Base-by-base conservation (phyloP, 257 asterid genomes). In the Penstemon newberryi region DNA sequence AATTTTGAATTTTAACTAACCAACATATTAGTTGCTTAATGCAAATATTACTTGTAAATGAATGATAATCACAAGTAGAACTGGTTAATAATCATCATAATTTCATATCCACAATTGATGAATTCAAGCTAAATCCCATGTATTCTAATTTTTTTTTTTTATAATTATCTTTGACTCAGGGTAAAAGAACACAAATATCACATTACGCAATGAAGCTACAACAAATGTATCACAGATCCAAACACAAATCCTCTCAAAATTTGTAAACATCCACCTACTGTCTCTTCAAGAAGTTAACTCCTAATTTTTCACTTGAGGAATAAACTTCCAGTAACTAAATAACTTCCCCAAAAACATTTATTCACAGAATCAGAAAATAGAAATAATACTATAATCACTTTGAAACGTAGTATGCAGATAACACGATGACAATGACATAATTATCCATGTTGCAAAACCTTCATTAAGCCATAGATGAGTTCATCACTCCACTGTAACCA, bases 401-500 rank as follows among this genome's bases (percentile, higher is more conserved):
- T 4, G 54, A 45, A 52, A 3, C 12, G 8, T 10, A 41, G 40
- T 19, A 40, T 25, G 6, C 49, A 33, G 60, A 50, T 6, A 25
- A 60, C 12, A 46, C 4, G 38, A 52, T 18, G 25, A 43, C 68
- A 38, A 44, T 11, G 5, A 42, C 43, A 9, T 7, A 19, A 51
- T 45, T 75, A 76, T 84, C 84, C 84, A 82, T 44, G 84, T 81
- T 44, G 83, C 83, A 49, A 81, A 78, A 36, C 86, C 86, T 69
- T 81, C 86, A 37, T 81, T 81, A 9, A 81, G 79, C 86, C 86
- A 81, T 53, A 81, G 56, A 70, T 81, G 76, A 56, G 81, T 81
- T 83, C 86, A 81, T 83, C 86, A 81, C 53, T 78, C 86, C 81
- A 81, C 75, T 15, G 83, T 81, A 25, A 81, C 86, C 47, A 81